Conservation (phyloP, 805 yeast species). For the Starmera caribaea region DNA sequence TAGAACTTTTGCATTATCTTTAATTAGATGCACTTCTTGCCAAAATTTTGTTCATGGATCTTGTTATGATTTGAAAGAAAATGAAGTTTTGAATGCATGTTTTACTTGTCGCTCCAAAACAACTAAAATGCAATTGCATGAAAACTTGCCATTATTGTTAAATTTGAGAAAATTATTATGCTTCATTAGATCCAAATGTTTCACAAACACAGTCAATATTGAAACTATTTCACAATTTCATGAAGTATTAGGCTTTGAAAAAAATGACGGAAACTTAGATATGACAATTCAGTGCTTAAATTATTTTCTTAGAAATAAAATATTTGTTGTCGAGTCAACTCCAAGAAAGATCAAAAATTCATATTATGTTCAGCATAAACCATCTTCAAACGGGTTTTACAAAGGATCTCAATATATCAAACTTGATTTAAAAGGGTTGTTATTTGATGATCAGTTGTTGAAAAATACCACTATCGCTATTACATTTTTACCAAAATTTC, state of each 20-base stretch:
- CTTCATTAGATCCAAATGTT: slow-evolving; percentile 11
- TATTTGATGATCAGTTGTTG: not conserved
- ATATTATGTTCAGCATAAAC: no score
- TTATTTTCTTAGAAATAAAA: slow-evolving; percentile 4
- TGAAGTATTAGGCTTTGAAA: slow-evolving; percentile 9
- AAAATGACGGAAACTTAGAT: slow-evolving; percentile 1
- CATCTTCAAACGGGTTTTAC: not conserved
- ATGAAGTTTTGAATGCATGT: slow-evolving; percentile 13
- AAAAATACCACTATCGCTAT: slow-evolving; percentile 2
- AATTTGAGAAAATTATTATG: slow-evolving; percentile 25
- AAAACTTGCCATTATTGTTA: slow-evolving; percentile 21
- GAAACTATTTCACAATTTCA: slow-evolving; percentile 1
- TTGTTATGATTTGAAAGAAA: slow-evolving; percentile 22
- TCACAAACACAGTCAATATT: slow-evolving; percentile 10
- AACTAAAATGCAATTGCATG: slow-evolving; percentile 9
- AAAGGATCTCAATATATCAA: slow-evolving; percentile 12
- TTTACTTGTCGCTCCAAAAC: slow-evolving; percentile 17
- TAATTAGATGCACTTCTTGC: slow-evolving; percentile 22
- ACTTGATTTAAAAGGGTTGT: slow-evolving; percentile 16
- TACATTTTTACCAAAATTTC: slow-evolving; percentile 9
- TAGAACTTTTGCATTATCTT: slow-evolving; percentile 7
- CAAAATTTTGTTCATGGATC: slow-evolving; percentile 20
- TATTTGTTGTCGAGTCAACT: slow-evolving; percentile 4
- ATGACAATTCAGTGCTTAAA: slow-evolving; percentile 7
- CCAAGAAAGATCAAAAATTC: slow-evolving; percentile 2